phyloP scores from a whole-genome alignment of 352 stramenopile species.

The Lagenidium giganteum region DNA sequence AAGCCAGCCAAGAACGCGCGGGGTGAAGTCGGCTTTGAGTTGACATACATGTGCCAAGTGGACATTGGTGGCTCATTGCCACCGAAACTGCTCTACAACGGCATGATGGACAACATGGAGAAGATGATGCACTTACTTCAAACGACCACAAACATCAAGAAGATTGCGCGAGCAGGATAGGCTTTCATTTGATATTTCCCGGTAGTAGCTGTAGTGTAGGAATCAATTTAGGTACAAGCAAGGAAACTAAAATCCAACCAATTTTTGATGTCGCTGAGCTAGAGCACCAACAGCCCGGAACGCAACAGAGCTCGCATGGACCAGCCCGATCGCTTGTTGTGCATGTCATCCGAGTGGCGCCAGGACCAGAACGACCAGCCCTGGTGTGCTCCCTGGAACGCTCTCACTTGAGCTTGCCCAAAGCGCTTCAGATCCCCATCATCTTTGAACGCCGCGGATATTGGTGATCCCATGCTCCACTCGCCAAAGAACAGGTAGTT shows the following conservation, averaged over 20 bases:
- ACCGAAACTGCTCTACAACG: slow-evolving; percentile 43
- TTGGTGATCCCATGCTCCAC: slow-evolving; percentile 15
- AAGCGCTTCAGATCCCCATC: slow-evolving; percentile 4
- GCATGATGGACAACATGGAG: slow-evolving; percentile 53
- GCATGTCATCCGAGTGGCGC: slow-evolving; percentile 32
- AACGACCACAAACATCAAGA: slow-evolving; percentile 27
- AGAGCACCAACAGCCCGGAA: slow-evolving; percentile 3
- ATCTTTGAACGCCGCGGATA: slow-evolving; percentile 5
- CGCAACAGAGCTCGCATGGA: slow-evolving; percentile 18
- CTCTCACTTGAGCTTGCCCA: slow-evolving; percentile 10
- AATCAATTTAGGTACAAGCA: neutral
- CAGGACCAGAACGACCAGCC: slow-evolving; percentile 54
- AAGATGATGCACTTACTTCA: slow-evolving; percentile 58
- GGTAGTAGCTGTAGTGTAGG: no score
- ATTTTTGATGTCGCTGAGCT: neutral
- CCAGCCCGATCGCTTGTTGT: slow-evolving; percentile 29
- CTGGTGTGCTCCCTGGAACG: slow-evolving; percentile 9
- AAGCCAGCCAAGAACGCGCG: slow-evolving; percentile 18
- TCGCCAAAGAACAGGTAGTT: slow-evolving; percentile 20
- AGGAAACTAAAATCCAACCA: neutral
- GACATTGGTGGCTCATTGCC: slow-evolving; percentile 48
- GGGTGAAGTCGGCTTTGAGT: slow-evolving; percentile 22
- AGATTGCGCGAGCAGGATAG: slow-evolving; percentile 19
- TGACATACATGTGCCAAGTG: slow-evolving; percentile 50
- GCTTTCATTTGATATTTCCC: no score